Evolutionary conservation across 352 stramenopile genomes (phyloP), one percentile per base, ranked within the genome.

Genomic region (Bremia lactucae): DNA sequence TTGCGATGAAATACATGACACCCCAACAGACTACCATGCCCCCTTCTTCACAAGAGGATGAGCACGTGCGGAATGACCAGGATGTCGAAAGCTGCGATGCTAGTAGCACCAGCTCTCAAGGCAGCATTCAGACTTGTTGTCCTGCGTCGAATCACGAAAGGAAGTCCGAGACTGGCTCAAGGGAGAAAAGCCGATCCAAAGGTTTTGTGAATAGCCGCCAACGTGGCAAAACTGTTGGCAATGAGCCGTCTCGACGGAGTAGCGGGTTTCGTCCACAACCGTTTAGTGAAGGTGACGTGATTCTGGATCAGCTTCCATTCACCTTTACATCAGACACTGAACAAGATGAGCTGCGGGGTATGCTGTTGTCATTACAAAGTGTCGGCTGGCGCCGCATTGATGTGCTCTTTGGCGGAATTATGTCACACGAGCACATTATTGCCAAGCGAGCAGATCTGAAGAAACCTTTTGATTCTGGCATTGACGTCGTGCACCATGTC

Each of bases 391-490:
- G 74, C 15, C 72, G 77, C 5, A 68, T 86, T 15, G 77, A 90
- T 45, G 67, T 83, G 2, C 21, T 83, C 20, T 86, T 90, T 39
- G 62, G 79, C 33, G 81, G 66, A 22, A 55, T 79, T 1, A 41
- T 90, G 20, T 76, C 73, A 5, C 77, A 90, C 40, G 72, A 86
- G 45, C 71, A 77, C 44, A 90, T 90, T 52, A 84, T 90, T 47
- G 77, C 74, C 26, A 88, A 87, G 50, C 66, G 73, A 44, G 65
- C 72, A 8, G 78, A 76, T 20, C 51, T 64, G 8, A 29, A 64
- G 42, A 84, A 81, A 47, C 62, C 71, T 2, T 34, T 70, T 16
- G 63, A 77, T 19, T 82, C 67, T 6, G 76, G 76, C 22, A 49
- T 87, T 42, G 76, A 88, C 42, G 49, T 88, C 14, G 71, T 85